Base-by-base conservation (phyloP, 169 alveolate species). In the Cryptosporidium tyzzeri region DNA sequence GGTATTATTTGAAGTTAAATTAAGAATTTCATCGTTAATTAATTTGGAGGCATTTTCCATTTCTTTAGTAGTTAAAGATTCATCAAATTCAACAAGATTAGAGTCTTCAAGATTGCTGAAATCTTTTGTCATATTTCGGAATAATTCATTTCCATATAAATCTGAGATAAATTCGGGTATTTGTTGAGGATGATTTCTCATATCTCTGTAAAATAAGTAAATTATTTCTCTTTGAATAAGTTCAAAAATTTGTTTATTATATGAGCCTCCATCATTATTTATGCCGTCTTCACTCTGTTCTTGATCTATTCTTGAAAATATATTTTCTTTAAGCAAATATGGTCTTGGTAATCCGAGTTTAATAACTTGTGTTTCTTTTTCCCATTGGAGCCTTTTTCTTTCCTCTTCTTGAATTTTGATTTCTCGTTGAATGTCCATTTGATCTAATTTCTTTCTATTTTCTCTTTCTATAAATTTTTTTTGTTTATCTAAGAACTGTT, bases 341-440 rank as follows among this genome's bases (percentile, higher is more conserved):
- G 89, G 89, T 50, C 89, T 80, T 21, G 89, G 89, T 2, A 80
- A n/a, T 26, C 65, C 65, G 21, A 62, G 26, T 26, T 59, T 59
- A 33, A 80, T 62, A 9, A 80, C 89, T 10, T 80, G 59, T 3
- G 89, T 80, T 29, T 80, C 80, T 23, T 61, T 61, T 26, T 45
- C 59, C 68, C 71, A 80, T 29, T 59, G 26, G 2, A 41, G 58
- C 10, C n/a, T 53, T 4, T 39, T 39, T 6, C 10, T 41, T 9
- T 45, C 45, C 23, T 23, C 62, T 39, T 59, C 53, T 23, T 65
- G 0, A 16, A 3, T 33, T 10, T 10, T 1, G 21, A 21, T 26
- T 12, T 75, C 61, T 16, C 37, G 61, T 62, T 21, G 35, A 7
- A 55, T 65, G 39, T 71, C 85, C 44, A 71, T 26, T 51, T 71